Evolutionary conservation across 768 basidiomycete species (phyloP).

Genomic region (Rhodotorula toruloides): DNA sequence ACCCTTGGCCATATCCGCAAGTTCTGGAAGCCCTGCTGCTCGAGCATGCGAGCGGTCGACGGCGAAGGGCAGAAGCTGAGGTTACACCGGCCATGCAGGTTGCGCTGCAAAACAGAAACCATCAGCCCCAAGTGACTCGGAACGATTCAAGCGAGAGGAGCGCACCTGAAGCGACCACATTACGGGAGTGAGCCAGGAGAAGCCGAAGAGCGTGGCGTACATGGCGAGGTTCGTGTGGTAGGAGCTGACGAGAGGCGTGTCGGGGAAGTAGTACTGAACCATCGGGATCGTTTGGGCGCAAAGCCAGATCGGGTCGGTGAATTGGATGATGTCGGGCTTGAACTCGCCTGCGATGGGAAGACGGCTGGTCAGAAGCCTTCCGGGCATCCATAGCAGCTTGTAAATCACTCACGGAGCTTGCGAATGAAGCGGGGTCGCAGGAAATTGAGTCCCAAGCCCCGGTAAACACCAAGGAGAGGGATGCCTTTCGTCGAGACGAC

Average conservation of each 20-base stretch:
- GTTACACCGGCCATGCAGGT: constrained; percentile 42
- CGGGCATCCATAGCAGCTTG: background rate
- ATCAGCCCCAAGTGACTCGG: constrained; percentile 40
- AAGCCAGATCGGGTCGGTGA: constrained; percentile 53
- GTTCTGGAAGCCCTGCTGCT: constrained; percentile 44
- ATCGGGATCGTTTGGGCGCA: constrained; percentile 44
- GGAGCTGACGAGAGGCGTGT: constrained; percentile 46
- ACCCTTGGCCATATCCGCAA: constrained; percentile 49
- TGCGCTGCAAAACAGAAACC: background rate
- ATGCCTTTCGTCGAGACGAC: constrained; percentile 50
- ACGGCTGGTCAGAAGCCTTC: background rate
- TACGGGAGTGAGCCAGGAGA: constrained; percentile 48
- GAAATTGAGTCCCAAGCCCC: constrained; percentile 50
- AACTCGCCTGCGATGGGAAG: constrained; percentile 23
- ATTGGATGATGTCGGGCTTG: constrained; percentile 51
- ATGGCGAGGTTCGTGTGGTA: constrained; percentile 49
- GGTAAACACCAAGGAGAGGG: constrained; percentile 49
- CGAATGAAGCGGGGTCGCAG: constrained; percentile 49
- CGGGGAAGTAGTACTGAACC: constrained; percentile 27
- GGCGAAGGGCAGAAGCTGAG: constrained; percentile 50
- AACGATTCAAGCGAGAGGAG: constrained; percentile 44
- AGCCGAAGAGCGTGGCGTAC: constrained; percentile 50
- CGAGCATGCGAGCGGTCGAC: constrained; percentile 48
- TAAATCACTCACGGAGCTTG: constrained; percentile 16
- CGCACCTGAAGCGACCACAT: constrained; percentile 47